Evolutionary conservation across 2,329 filamentous ascomycete species (phyloP).

Genomic region (Pleurostoma richardsiae): DNA sequence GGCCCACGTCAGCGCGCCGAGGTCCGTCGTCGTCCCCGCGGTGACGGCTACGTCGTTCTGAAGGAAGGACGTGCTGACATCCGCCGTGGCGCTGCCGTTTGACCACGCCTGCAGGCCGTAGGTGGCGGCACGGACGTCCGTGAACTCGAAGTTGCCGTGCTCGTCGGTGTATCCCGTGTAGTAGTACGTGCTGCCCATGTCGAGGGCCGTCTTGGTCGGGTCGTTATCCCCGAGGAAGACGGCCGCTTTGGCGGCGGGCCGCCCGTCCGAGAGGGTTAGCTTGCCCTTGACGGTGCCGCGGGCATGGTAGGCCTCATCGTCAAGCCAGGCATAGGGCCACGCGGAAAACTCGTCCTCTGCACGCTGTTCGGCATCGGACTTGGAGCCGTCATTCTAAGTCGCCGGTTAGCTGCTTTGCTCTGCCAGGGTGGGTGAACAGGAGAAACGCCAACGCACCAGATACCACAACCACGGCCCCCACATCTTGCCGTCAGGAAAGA

Average conservation of each 20-base stretch:
- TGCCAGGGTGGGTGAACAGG: neutral
- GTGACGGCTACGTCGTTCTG: conserved; percentile 32
- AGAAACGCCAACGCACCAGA: conserved; percentile 14
- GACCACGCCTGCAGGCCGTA: conserved; percentile 47
- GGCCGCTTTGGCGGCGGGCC: conserved; percentile 39
- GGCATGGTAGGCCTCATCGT: conserved; percentile 38
- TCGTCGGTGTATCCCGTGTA: conserved; percentile 40
- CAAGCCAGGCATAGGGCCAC: conserved; percentile 46
- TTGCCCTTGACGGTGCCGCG: conserved; percentile 38
- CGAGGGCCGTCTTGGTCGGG: conserved; percentile 36
- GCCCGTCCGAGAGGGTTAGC: conserved; percentile 39
- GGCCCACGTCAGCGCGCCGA: conserved; percentile 34
- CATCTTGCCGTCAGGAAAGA: conserved; percentile 31
- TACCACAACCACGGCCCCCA: conserved; percentile 40
- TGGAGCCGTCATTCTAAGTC: conserved; percentile 38
- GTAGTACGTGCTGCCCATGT: conserved; percentile 43
- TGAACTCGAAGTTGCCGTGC: conserved; percentile 35
- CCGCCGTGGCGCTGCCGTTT: conserved; percentile 34
- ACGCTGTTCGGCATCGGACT: conserved; percentile 31
- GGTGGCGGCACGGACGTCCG: conserved; percentile 33
- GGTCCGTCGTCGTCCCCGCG: conserved; percentile 23
- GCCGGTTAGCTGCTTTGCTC: neutral
- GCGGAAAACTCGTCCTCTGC: conserved; percentile 31
- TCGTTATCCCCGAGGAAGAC: conserved; percentile 45
- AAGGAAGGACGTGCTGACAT: conserved; percentile 38